Conservation (phyloP, 164 flowering plant genomes). For the Aristolochia californica region DNA sequence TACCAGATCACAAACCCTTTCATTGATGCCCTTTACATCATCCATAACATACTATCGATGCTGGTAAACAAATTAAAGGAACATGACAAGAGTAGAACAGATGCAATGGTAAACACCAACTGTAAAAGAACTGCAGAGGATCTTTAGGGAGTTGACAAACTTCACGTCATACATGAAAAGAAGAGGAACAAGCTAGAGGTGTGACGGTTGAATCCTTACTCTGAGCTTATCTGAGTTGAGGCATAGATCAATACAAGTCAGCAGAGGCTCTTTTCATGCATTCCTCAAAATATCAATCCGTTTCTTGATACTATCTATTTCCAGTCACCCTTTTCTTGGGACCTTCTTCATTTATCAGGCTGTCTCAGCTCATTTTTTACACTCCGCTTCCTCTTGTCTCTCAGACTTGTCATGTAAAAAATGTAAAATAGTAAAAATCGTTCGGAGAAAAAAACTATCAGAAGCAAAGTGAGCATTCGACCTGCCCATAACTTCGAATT, state of each 20-base stretch:
- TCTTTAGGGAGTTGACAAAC: background rate
- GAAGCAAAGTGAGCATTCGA: too few relatives aligned
- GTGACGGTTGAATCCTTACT: conserved; percentile 31
- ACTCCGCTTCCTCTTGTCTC: too few relatives aligned
- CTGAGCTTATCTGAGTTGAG: conserved; percentile 81
- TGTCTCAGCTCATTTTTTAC: too few relatives aligned
- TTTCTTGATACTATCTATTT: background rate
- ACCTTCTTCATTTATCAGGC: background rate
- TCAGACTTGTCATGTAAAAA: too few relatives aligned
- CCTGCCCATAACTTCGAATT: too few relatives aligned
- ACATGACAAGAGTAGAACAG: background rate
- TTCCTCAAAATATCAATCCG: conserved; percentile 34
- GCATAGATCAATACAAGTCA: conserved; percentile 77
- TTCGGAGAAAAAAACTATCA: too few relatives aligned
- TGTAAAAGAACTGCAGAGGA: background rate
- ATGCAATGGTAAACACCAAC: background rate
- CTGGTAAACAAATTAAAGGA: background rate
- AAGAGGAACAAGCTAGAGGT: background rate
- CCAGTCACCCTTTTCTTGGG: background rate
- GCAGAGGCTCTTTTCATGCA: conserved; percentile 67
- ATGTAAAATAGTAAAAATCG: too few relatives aligned
- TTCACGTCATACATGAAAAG: background rate
- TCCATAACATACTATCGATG: background rate
- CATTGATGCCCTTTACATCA: too few relatives aligned
- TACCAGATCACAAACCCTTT: too few relatives aligned